Base-by-base conservation (phyloP, 2,329 filamentous ascomycete species). In the Beauveria bassiana region DNA sequence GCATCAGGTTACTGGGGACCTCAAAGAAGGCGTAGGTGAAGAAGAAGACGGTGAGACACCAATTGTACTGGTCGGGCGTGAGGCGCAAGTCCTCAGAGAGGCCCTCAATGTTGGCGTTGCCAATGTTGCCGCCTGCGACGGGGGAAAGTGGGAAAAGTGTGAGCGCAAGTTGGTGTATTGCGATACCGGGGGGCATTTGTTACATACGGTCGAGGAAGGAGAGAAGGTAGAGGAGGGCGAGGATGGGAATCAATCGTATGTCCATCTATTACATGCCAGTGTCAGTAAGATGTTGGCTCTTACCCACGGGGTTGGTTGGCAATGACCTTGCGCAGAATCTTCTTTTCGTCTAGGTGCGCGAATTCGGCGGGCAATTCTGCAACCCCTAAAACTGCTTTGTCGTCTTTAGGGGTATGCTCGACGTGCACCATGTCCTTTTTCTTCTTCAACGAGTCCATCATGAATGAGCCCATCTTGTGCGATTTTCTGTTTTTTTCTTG, bases 1-100 rank as follows among this genome's bases (percentile, higher is more conserved):
- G 82, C 8, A 93, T 74, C 14, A 93, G 73, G 68, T 95, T 95
- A 61, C 87, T 91, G n/a, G 90, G 77, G 0, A 88, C 83, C 70
- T 93, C 90, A 65, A 91, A 70, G 65, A 65, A 62, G 47, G 68
- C 73, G 60, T 75, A 78, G 4, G 73, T 76, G 53, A 76, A 77
- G 64, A 78, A 75, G 7, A 71, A 73, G 31, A 70, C 72, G 64
- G 78, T 71, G 1, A 79, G 68, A 28, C 72, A 75, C 20, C 74
- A 68, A 59, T 79, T 76, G 58, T 77, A 77, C 69, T 72, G 52
- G 12, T 26, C 42, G 20, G 22, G 10, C 3, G 31, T 61, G 22
- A 52, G 22, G 50, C 64, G 31, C 51, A 63, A 52, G 43, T 63
- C 47, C 18, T 26, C 26, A 4, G 45, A 31, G 49, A 60, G 56